Evolutionary conservation across 2,329 filamentous ascomycete species (phyloP).

Genomic region (Pyrenophora teres): DNA sequence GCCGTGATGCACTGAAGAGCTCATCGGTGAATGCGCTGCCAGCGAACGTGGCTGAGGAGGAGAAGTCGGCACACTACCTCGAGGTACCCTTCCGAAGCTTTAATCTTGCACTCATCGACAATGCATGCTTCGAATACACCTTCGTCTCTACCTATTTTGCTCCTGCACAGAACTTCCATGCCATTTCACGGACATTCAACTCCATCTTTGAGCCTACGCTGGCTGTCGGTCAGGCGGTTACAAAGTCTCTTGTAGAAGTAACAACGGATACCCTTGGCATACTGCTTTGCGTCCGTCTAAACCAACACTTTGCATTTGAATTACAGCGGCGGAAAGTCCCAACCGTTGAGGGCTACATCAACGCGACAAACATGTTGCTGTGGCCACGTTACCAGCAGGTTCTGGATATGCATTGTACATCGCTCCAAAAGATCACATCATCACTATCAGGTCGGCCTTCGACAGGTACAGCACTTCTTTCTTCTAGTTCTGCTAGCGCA

Average conservation of each 20-base stretch:
- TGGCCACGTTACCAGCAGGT: conserved; percentile 95
- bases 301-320: conserved; percentile 92
- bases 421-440: conserved; percentile 66
- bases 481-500: conserved; percentile 52
- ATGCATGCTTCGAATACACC: conserved; percentile 91
- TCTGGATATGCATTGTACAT: conserved; percentile 92
- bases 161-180: conserved; percentile 72
- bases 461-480: conserved; percentile 42
- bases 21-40: conserved; percentile 76
- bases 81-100: conserved; percentile 93
- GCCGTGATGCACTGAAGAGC: conserved; percentile 79
- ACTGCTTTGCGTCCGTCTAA: conserved; percentile 87
- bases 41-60: conserved; percentile 89
- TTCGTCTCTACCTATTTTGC: conserved; percentile 91
- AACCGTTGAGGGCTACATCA: conserved; percentile 87
- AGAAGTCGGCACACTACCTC: conserved; percentile 81
- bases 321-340: conserved; percentile 90
- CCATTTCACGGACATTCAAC: conserved; percentile 80
- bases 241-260: conserved; percentile 74
- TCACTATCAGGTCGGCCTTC: conserved; percentile 47
- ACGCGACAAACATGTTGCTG: conserved; percentile 91
- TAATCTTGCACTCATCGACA: conserved; percentile 91
- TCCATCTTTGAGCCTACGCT: conserved; percentile 92
- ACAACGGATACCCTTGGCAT: conserved; percentile 85
- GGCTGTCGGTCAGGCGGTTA: conserved; percentile 76